Evolutionary conservation across 768 basidiomycete species (phyloP), one percentile per base, ranked within the genome.

Genomic region (Russula sp.): DNA sequence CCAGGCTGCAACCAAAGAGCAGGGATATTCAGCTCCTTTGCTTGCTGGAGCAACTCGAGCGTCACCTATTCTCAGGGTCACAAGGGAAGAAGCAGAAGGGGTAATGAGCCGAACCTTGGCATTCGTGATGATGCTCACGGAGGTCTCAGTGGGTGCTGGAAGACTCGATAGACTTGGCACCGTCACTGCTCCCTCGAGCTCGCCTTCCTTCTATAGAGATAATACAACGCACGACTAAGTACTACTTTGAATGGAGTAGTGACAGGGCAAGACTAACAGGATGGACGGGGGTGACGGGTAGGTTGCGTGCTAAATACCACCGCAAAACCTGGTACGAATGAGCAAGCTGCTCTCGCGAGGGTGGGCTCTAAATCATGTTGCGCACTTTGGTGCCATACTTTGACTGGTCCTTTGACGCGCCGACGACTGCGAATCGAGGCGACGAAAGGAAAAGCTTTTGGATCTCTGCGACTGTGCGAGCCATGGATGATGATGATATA

Each of bases 1-100:
- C 92, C 92, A 7, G 93, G 93, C 71, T 96, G 93, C 35, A 95
- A 80, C 93, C 93, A 96, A 47, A 93, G 77, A 3, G 85, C 79
- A 6, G 85, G 87, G n/a, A 90, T 72, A n/a, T 73, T 72, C n/a
- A 83, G 80, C n/a, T 78, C 78, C 71, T 85, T 85, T 8, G 86
- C 87, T 60, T 84, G 78, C 70, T 86, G 75, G 67, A 93, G 73
- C 57, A 91, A 65, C 25, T 75, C 76, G 49, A 91, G 79, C 10
- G 90, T 93, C 45, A 93, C 75, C 88, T 92, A 66, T 14, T 56
- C 48, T 29, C 4, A 41, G n/a, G 20, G 14, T 58, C 16, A 16
- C 34, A 32, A 9, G 22, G 41, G 45, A 42, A 38, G 41, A 34
- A 29, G 3, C 20, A 11, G 41, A 48, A 65, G 14, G 36, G 16